phyloP scores from a whole-genome alignment of 73 alveolate species.

The Stentor roeselii region DNA sequence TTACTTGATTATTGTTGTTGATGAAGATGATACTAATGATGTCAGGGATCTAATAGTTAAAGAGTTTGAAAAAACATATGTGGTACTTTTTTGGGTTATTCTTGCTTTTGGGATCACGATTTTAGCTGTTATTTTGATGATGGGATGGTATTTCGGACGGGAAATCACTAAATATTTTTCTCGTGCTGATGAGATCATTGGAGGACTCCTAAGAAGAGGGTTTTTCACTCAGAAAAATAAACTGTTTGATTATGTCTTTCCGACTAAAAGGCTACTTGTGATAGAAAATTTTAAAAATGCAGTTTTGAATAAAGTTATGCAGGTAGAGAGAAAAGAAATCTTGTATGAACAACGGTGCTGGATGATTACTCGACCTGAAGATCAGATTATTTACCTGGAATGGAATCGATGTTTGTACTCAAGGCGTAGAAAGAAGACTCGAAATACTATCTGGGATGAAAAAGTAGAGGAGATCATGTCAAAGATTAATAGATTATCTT shows the following conservation, averaged over 20 bases:
- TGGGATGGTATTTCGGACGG: not conserved
- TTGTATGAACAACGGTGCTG: not conserved
- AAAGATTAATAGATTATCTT: too few species aligned
- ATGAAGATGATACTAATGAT: not conserved
- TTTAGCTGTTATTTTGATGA: not conserved
- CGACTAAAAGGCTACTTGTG: not conserved
- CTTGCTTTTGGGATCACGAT: not conserved
- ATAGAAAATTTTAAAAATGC: not conserved
- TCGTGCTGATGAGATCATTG: not conserved
- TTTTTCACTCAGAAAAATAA: not conserved
- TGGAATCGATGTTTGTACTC: slow-evolving; percentile 5
- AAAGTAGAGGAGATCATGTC: too few species aligned
- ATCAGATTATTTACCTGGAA: not conserved
- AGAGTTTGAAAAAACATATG: not conserved
- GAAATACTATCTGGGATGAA: too few species aligned
- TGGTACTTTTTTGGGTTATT: not conserved
- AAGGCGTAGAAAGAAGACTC: too few species aligned
- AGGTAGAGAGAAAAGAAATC: not conserved
- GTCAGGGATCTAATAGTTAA: not conserved
- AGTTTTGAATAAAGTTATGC: not conserved
- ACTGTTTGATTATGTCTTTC: not conserved
- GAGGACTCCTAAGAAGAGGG: not conserved
- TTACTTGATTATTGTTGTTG: not conserved
- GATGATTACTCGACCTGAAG: not conserved
- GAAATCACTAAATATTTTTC: not conserved